Evolutionary conservation across 331 rosid species (phyloP), one percentile per base, ranked within the genome.

Genomic region (Pyracantha coccinea): DNA sequence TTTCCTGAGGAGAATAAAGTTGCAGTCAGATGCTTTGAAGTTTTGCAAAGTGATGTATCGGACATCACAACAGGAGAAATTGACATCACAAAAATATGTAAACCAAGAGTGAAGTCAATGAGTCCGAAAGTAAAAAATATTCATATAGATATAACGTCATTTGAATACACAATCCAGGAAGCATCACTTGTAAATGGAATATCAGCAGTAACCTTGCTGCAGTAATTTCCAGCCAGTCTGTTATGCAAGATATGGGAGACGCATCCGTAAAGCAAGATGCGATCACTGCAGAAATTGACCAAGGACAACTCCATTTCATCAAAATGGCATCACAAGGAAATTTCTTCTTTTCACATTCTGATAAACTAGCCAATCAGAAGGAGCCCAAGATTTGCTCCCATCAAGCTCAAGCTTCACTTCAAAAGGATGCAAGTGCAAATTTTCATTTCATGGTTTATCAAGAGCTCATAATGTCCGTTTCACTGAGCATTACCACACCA

Each of bases 221-320:
- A 45, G 98, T 93, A 66, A 93, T 93, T 91, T 93, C 98, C 84
- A 93, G 87, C 98, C 98, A 93, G 80, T 89, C 95, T 66, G 94
- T 88, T 73, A 93, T 80, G 85, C 98, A 89, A 69, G 92, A 83
- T 81, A 93, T 75, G 24, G 98, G 90, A 79, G 98, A 93, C 78
- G 88, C 96, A 55, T 93, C 97, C 71, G 88, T 79, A 86, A 88
- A 91, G 87, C 98, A 93, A 44, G 97, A 93, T 53, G 98, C 98
- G 79, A 93, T 78, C 93, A 93, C 89, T 71, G 97, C 98, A 86
- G 91, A 84, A 71, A 88, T 80, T 32, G 98, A 93, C 98, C 98
- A 28, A 93, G 73, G 96, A 93, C 78, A 93, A 85, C 86, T 93
- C 98, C 82, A 96, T 83, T 88, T 93, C 86, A 75, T 81, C 91